A percentile compares a stretch with the other conserved stretches of the same genome.
Evolutionary conservation across 768 basidiomycete species (phyloP).

Genomic region (Postia placenta): DNA sequence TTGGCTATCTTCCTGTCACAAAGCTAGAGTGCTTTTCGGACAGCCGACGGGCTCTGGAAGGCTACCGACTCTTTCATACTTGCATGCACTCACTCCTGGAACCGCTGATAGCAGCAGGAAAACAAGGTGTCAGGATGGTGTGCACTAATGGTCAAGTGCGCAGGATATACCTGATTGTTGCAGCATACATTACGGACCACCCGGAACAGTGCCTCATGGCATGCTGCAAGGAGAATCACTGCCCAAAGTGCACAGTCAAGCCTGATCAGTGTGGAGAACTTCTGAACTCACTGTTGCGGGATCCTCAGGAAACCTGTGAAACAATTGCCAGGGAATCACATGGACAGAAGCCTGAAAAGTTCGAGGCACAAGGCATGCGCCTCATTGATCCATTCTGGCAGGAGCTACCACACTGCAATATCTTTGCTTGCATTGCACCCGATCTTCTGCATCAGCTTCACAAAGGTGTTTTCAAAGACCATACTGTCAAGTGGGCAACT

Average conservation of each 20-base stretch:
- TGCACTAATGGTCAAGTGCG: conserved; percentile 18
- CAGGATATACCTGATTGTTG: conserved; percentile 18
- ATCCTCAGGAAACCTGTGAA: conserved; percentile 4
- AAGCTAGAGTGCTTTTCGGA: conserved; percentile 23
- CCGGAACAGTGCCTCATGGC: conserved; percentile 23
- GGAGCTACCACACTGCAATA: conserved; percentile 33
- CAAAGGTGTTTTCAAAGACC: conserved; percentile 42
- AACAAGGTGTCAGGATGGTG: conserved; percentile 17
- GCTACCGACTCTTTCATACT: conserved; percentile 21
- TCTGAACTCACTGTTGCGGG: neutral
- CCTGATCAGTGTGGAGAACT: conserved; percentile 10
- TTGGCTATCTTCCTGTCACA: conserved; percentile 26
- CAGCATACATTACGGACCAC: conserved; percentile 20
- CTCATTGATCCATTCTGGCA: conserved; percentile 34
- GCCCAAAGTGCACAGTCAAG: conserved; percentile 16
- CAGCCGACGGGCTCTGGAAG: conserved; percentile 5
- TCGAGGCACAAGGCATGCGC: conserved; percentile 7
- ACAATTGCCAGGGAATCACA: neutral
- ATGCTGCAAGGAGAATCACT: conserved; percentile 12
- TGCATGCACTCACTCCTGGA: conserved; percentile 15
- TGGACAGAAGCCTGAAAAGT: neutral
- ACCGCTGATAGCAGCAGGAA: conserved; percentile 16
- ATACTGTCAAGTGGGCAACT: conserved; percentile 26
- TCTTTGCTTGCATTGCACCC: conserved; percentile 32
- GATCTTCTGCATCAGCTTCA: conserved; percentile 43